Base-by-base conservation (phyloP, 345 rosid genomes). In the Hibiscus mutabilis region DNA sequence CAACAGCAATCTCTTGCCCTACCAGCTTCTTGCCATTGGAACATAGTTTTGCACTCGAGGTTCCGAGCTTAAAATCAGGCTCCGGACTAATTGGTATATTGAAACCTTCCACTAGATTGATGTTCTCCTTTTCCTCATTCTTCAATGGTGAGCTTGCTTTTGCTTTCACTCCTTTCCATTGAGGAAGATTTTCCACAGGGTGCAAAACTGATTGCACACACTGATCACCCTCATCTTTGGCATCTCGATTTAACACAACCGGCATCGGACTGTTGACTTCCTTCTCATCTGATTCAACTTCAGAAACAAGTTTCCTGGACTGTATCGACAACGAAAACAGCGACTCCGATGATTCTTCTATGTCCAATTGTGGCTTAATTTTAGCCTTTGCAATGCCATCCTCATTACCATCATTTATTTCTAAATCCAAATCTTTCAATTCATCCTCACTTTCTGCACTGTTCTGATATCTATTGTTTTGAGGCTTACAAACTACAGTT, bases 271-370 rank as follows among this genome's bases (percentile, higher is more conserved):
- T 78, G 51, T 37, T 82, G 37, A 84, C 82, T 71, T 81, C 85
- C 73, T 76, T 80, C 15, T 74, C 83, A 7, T 29, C 83, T n/a
- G 37, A 58, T 64, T 77, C 79, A 47, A 67, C 62, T 15, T 55
- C 83, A 66, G 6, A 70, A 15, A 19, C 68, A 15, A 77, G 79
- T 52, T 82, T 81, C 70, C 86, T 82, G 11, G 86, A 88, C 68
- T 83, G 88, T 18, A 88, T 81, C 2, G 89, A 84, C 35, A 85
- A 42, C 3, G 91, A 86, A 79, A 88, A 88, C 76, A 88, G 60
- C 24, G 89, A 89, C 57, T 84, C 91, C 0, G 88, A 85, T 31
- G 89, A 81, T 73, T 89, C 91, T 69, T 79, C 82, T 58, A 71
- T 68, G 10, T 70, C 79, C 55, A 70, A 65, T 25, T 25, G 37